Base-by-base conservation (phyloP, 2,329 filamentous ascomycete genomes). In the Zalaria obscura region DNA sequence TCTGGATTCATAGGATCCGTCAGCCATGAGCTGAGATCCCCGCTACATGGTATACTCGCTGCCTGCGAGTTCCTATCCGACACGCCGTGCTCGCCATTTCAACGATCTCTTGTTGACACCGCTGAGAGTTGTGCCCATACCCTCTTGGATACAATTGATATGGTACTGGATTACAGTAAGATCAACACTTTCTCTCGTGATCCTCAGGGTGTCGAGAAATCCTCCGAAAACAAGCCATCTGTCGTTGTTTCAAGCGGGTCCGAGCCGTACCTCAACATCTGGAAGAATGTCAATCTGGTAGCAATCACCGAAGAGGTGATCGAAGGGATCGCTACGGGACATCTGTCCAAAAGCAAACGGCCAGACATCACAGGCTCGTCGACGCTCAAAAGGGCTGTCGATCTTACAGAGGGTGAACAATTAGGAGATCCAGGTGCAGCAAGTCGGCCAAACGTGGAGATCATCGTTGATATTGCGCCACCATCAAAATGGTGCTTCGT, bases 241-340 rank as follows among this genome's bases (percentile, higher is more conserved):
- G 25, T 43, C 11, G 37, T 42, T 33, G 36, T 39, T 25, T n/a
- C 7, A 32, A 38, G 38, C 10, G 41, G 41, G 11, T 11, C 40
- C 27, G 41, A 43, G 53, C 36, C 57, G 45, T 18, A 43, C 47
- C 35, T 61, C 44, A 46, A 53, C 41, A 35, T 53, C 5, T 53
- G 53, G n/a, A 47, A 51, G 6, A 39, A 49, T 25, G 42, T 64
- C 1, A 65, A 70, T 45, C 48, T 69, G 1, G 60, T 60, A 6
- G 53, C 63, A 3, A 47, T 73, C 7, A 62, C 68, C 1, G 72
- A 74, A 52, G 71, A 75, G 46, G 70, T 72, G 0, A 63, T 69
- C 8, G 70, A 73, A 46, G 70, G 69, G 3, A 68, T 72, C 3
- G 69, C 66, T 42, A 57, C 69, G 4, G 72, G 72, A 0, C 69